Evolutionary conservation across 2,329 filamentous ascomycete species (phyloP), one percentile per base, ranked within the genome.

Genomic region (Acarospora socialis): DNA sequence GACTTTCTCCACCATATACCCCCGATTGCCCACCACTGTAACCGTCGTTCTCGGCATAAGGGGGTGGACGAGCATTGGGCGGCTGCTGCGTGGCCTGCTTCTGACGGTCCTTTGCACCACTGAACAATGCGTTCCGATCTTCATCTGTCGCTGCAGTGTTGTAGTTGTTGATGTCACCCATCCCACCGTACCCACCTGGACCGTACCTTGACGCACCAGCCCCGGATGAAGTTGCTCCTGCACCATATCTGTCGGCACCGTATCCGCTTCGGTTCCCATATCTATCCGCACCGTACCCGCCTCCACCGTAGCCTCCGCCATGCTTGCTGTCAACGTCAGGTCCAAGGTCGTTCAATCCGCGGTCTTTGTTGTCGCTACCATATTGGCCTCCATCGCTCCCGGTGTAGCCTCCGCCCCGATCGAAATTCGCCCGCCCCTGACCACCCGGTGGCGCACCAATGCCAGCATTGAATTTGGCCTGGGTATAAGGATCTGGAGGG

Each of bases 41-140:
- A 39, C 33, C 50, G 46, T 52, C 30, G 19, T 29, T 32, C 26
- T 34, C 50, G 18, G 48, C 43, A 33, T 56, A 56, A 12, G 50
- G 48, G 6, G 50, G 47, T 12, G 52, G 53, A 4, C 41, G 45
- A 15, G 36, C 44, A 16, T 40, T 39, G 12, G 32, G 34, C 26
- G 29, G 34, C 7, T 21, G 38, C 37, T 49, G 48, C 33, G 54
- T 54, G 34, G 55, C 48, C 37, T 56, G 55, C 32, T 65, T 56
- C 43, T 69, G 59, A 32, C 69, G 54, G 33, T 68, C 54, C 12
- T 57, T 50, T 2, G 70, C 69, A 37, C 65, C 65, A 14, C 70
- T 70, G 36, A 77, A 75, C 2, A 76, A 57, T 27, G 66, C 68
- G 45, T 68, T 64, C 38, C 69, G 57, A 35, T 65, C 21, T 5